Evolutionary conservation across 768 basidiomycete species (phyloP), one percentile per base, ranked within the genome.

Genomic region (Nidularia sp.): DNA sequence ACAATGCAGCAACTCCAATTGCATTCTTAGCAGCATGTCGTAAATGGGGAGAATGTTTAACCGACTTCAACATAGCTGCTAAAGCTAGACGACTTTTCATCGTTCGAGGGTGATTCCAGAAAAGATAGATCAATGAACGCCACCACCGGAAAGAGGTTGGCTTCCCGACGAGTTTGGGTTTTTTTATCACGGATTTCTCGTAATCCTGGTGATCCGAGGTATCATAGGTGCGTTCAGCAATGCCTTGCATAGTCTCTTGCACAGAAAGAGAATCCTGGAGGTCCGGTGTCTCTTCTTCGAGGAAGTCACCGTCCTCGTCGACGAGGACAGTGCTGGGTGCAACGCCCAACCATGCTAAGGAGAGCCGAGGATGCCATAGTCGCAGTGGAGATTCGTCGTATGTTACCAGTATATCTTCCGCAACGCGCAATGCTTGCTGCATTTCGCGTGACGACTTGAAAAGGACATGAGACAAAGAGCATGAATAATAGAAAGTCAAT

Each of bases 1-100:
- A 68, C 29, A 80, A 53, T 29, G 75, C 49, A 8, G 70, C 65
- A 5, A 79, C 71, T 4, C 78, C 76, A 2, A 64, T 61, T 8
- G 73, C 72, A 54, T 75, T 77, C 56, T 80, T 79, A 29, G 73
- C 43, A 1, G 75, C 77, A 59, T 79, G 78, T 33, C 65, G 62
- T 32, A 78, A 54, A 56, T 78, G 75, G 15, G 66, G 63, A 10
- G 77, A 79, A 57, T 71, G 71, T 52, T 67, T 56, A 31, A 69
- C 46, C 8, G 64, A 51, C 33, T 67, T 61, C 18, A 67, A 36
- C 32, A 62, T 45, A 39, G 60, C 57, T 29, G 76, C 72, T 6
- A 76, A 49, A 41, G 58, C 36, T 41, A 78, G 53, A 6, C 74
- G 65, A 2, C 60, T 32, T 5, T 57, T 62, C 9, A 75, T 53